A percentile compares a stretch with the other conserved stretches of the same genome.
These are phyloP conservation scores for Microbotryum lychnidis-dioicae DNA, from an alignment of 1,284 basidiomycete genomes.

Conservation along the genomic window DNA sequence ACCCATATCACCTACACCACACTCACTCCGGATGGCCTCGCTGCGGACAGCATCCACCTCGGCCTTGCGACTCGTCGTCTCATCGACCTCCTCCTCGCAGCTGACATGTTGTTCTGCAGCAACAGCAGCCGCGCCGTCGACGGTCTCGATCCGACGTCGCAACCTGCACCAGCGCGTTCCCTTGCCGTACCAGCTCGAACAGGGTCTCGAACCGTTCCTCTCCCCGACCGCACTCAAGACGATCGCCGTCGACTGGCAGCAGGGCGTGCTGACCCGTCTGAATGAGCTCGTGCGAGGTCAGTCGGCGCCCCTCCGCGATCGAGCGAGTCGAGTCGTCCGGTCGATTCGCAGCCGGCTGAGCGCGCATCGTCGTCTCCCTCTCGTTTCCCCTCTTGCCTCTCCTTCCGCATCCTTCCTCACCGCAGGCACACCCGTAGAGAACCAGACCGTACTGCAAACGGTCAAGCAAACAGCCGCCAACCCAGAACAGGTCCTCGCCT, in stretches of 20 bases:
- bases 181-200: conserved; percentile 56
- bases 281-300: conserved; percentile 64
- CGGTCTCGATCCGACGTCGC: background rate
- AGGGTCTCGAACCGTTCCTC: conserved; percentile 65
- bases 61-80: too few relatives aligned
- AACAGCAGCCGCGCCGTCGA: too few relatives aligned
- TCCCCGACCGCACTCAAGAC: conserved; percentile 57
- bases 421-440: conserved; percentile 54
- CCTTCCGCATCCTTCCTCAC: too few relatives aligned
- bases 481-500: conserved; percentile 59
- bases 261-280: conserved; percentile 63
- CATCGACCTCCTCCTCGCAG: too few relatives aligned
- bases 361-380: conserved; percentile 38
- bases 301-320: conserved; percentile 31
- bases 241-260: conserved; percentile 69
- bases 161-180: conserved; percentile 49
- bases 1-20: too few relatives aligned
- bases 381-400: conserved; percentile 6
- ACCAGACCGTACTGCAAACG: conserved; percentile 60
- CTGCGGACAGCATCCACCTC: too few relatives aligned
- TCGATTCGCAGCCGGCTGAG: background rate
- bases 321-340: background rate
- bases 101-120: too few relatives aligned
- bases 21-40: too few relatives aligned
- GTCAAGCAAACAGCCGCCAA: conserved; percentile 61